Base-by-base conservation (phyloP, 768 basidiomycete species). In the Mycena rebaudengoi region DNA sequence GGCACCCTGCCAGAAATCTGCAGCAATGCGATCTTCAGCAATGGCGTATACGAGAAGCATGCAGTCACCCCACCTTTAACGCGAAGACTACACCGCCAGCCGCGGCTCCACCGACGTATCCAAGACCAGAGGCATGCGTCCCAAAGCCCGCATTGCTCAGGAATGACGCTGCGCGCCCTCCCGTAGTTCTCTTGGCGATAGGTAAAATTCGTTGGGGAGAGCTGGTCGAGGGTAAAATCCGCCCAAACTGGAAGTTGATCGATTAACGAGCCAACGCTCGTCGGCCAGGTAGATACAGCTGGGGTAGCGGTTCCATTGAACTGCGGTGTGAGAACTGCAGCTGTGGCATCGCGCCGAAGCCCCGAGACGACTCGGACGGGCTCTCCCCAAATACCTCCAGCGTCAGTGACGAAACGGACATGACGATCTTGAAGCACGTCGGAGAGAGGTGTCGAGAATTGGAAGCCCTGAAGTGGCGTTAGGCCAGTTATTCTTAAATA, bases 1-100 rank as follows among this genome's bases (percentile, higher is more conserved):
- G 5, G 76, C 74, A 20, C 75, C 74, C 66, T 80, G 76, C 79
- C 78, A 79, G 51, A 80, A 80, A 49, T 80, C 79, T 79, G 35
- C 29, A 21, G n/a, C n/a, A n/a, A n/a, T n/a, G n/a, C n/a, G n/a
- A n/a, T n/a, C n/a, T n/a, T n/a, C n/a, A n/a, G n/a, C n/a, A 14
- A 52, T 5, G 16, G 20, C 18, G 6, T 28, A 57, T 37, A n/a
- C 2, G 25, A 33, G 10, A 26, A 26, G 7, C 14, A 18, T 26
- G 4, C 26, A 35, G 28, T 20, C 5, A 20, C 3, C 69, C 5
- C 26, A 77, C 76, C 77, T 72, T 71, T 71, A 80, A 46, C 18
- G 70, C 77, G 57, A 80, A 80, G 5, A 75, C 74, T 5, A 78
- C 75, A 2, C 79, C 76, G 35, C 79, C 79, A 25, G 69, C 74